Evolutionary conservation across 768 basidiomycete species (phyloP), one percentile per base, ranked within the genome.

Genomic region (Amanita muscaria): DNA sequence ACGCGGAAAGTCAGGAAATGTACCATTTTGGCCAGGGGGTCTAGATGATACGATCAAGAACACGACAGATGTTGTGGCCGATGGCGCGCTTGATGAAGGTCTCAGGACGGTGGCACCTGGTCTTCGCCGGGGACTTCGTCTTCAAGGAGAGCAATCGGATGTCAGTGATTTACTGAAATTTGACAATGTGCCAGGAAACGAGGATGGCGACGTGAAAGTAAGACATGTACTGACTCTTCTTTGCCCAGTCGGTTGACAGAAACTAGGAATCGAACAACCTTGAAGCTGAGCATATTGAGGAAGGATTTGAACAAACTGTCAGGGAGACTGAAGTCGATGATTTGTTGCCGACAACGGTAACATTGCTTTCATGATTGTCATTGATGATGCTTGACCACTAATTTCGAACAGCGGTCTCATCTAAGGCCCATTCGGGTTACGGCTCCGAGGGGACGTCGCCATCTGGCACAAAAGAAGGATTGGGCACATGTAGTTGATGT

Each of bases 401-500:
- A 33, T 43, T 49, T 33, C 46, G 40, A 40, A 2, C 53, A 84
- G 79, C 72, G 73, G 38, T 68, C 74, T 10, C 74, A 80, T 56
- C 63, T 87, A 18, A 77, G 71, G 39, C 77, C 82, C 14, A 57
- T 70, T 30, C 69, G 69, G 41, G 49, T 73, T 4, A 31, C 52
- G 59, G 22, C 61, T 56, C n/a, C 67, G 67, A 66, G 66, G 35
- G 49, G 60, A 14, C 71, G 67, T 52, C 68, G 71, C 23, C 53
- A 67, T 2, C 68, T 73, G 37, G 56, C 78, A 3, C 78, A 79
- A 47, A 93, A 93, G 64, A 85, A 88, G 38, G 91, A 97, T 51
- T 99, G 96, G 96, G 96, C 96, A 1, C 96, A 97, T 69, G 86
- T 90, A 21, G 88, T 98, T 22, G 88, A 98, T 55, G 80, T 97